Conservation (phyloP, 805 yeast genomes). For the Metschnikowia hibisci region DNA sequence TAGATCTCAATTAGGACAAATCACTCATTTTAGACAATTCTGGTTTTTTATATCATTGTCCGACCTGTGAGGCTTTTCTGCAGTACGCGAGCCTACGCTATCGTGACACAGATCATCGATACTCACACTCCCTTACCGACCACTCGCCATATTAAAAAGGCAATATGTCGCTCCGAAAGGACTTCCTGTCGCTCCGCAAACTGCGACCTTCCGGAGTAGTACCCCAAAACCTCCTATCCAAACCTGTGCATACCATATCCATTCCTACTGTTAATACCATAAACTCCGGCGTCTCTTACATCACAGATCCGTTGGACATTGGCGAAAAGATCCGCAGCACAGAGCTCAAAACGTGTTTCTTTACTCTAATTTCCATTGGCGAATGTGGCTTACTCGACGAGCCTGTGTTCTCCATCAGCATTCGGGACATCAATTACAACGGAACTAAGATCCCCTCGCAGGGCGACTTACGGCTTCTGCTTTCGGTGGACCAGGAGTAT, state of each 20-base stretch:
- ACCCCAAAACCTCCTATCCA: constrained; percentile 16
- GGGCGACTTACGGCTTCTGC: constrained; percentile 6
- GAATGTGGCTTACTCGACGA: constrained; percentile 14
- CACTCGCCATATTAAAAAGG: neutral
- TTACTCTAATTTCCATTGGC: constrained; percentile 8
- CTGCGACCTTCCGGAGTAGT: constrained; percentile 15
- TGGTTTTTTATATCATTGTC: no score
- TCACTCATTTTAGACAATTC: no score
- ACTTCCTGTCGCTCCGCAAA: constrained; percentile 14
- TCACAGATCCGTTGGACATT: constrained; percentile 14
- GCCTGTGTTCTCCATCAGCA: constrained; percentile 8
- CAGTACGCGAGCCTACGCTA: no score
- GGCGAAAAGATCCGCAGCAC: constrained; percentile 9
- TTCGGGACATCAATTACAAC: constrained; percentile 13
- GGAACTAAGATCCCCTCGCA: constrained; percentile 10
- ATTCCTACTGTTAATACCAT: constrained; percentile 15
- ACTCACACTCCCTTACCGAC: neutral
- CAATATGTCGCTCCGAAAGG: constrained; percentile 14
- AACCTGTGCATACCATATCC: constrained; percentile 8
- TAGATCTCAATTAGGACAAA: no score
- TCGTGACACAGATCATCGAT: neutral
- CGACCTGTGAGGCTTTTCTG: no score
- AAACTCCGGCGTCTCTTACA: constrained; percentile 9
- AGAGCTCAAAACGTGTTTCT: constrained; percentile 15
- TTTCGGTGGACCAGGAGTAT: constrained; percentile 9